Base-by-base conservation (phyloP, 192 early-diverging fungal species). In the Pilobolus umbonatus region DNA sequence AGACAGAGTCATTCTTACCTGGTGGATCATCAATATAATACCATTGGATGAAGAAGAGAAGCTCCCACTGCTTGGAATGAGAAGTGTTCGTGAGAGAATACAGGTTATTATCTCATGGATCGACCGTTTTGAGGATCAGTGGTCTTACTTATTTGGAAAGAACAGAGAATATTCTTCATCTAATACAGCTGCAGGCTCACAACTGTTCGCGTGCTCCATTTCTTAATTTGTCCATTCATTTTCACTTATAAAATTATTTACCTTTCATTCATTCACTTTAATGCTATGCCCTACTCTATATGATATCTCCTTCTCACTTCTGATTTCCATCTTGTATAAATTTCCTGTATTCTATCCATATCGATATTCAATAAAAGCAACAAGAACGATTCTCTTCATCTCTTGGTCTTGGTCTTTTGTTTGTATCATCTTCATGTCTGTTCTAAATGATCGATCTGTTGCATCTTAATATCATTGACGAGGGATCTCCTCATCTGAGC, bases 1-100 rank as follows among this genome's bases (percentile, higher is more conserved):
- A 24, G 60, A 61, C 24, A 34, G 48, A 6, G 48, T 61, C 17
- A 36, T 61, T 3, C 17, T 66, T 3, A 72, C 67, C 6, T 83
- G 70, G 59, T 83, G 81, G 79, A 52, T 79, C 0, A 75, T 73
- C 26, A 69, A 75, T 3, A 69, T 81, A 36, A 48, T 83, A 22
- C 79, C 81, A 6, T 60, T 81, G 9, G 63, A 63, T 24, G 57
- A 62, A 30, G 45, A 65, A 25, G 77, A 79, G 32, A 81, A 77
- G 42, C 61, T 66, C n/a, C 57, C 55, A 19, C 49, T 83, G 5
- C 53, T 83, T n/a, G 21, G 56, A 32, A 49, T 65, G 29, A 64
- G 51, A 4, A 75, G 70, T 4, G 69, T 77, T 4, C 75, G 79
- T 32, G 69, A 75, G 56, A 57, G 81, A 24, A 55, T 83, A 11